Base-by-base conservation (phyloP, 139 green algal genomes). In the Nannochloris sp. region DNA sequence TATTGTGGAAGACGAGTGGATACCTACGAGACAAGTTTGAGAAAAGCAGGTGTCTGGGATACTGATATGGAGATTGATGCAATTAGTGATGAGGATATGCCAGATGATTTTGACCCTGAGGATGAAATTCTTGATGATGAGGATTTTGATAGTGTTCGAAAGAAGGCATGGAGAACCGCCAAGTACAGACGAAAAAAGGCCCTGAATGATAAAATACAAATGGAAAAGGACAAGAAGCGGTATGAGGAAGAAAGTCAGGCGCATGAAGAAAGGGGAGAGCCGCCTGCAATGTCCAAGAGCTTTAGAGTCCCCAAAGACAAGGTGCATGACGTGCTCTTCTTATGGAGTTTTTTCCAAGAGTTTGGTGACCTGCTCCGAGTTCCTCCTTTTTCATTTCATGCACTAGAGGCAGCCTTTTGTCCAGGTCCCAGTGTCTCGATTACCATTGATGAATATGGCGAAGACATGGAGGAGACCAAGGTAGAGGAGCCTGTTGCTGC, bases 331-430 rank as follows among this genome's bases (percentile, higher is more conserved):
- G 48, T 90, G 46, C 68, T 94, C 17, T 72, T 76, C 43, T 58
- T 84, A 0, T 90, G 84, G 85, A 84, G 89, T 68, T 70, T 90
- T 57, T 66, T 56, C 1, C 67, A 79, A 62, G 64, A 75, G 0
- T 88, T 91, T 71, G 74, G 68, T 6, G 63, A 79, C 16, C n/a
- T 87, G 11, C 55, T 92, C 8, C 70, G 84, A 46, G 45, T 93
- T 16, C 81, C 87, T 4, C 80, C 83, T 4, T 83, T 88, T 61
- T 74, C 80, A 5, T 75, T 91, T 0, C 66, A 69, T 28, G 64
- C 75, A 4, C 65, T 95, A 23, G 86, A 95, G 50, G 84, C 87
- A 2, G 86, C 84, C 0, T 33, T 95, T 51, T 70, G 66, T 63
- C 82, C 85, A 2, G 82, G 78, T 1, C 81, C 83, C 1, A 56